phyloP scores from a whole-genome alignment of 108 stramenopile species.

The Cyclotella kingstonii region DNA sequence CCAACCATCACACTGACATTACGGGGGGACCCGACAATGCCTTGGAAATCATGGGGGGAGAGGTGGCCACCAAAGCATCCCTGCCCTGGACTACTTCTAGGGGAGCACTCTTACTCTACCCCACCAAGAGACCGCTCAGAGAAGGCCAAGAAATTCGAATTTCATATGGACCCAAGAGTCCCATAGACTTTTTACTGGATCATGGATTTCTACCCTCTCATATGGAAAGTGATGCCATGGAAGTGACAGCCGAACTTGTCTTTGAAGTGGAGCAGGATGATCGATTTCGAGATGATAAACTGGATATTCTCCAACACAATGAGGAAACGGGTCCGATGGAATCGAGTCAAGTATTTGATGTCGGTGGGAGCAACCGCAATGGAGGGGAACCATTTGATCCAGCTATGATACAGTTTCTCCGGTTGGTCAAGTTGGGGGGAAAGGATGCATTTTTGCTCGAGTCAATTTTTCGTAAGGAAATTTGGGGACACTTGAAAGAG shows the following conservation, averaged over 20 bases:
- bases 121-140: constrained; percentile 32
- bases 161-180: constrained; percentile 90
- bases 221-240: no score
- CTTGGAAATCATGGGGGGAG: constrained; percentile 56
- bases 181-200: constrained; percentile 88
- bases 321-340: constrained; percentile 85
- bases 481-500: constrained; percentile 91
- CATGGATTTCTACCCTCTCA: constrained; percentile 90
- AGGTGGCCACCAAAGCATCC: no score
- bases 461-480: constrained; percentile 89
- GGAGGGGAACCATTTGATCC: constrained; percentile 84
- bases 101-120: no score
- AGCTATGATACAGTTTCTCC: constrained; percentile 86
- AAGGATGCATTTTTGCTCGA: constrained; percentile 92
- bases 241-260: constrained; percentile 66
- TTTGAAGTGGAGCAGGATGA: constrained; percentile 77
- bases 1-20: constrained; percentile 83
- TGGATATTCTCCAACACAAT: constrained; percentile 86
- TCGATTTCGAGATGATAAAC: constrained; percentile 86
- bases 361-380: constrained; percentile 60
- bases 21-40: no score
- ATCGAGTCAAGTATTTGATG: constrained; percentile 75
- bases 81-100: no score
- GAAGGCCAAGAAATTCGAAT: constrained; percentile 70
- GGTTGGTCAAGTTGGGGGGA: constrained; percentile 72